These are phyloP conservation scores for Erodium trifolium DNA, from an alignment of 441 rosid genomes.

Conservation along the genomic window DNA sequence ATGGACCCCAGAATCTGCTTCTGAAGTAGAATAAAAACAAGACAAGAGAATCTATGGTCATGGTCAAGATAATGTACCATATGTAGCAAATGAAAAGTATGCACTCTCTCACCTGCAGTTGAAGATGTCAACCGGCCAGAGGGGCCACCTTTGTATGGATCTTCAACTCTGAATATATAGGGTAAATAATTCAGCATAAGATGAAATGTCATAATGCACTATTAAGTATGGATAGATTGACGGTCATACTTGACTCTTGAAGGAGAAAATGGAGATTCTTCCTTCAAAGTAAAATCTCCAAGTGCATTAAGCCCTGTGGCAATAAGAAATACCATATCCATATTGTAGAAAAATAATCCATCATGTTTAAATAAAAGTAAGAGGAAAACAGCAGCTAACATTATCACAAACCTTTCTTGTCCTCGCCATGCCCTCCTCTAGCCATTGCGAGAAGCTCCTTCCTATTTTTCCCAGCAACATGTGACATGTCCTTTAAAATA, in stretches of 20 bases:
- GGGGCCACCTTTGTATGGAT: conserved; percentile 31
- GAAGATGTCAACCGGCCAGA: conserved; percentile 26
- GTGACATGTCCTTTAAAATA: conserved; percentile 34
- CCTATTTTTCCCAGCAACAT: conserved; percentile 72
- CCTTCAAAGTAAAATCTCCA: conserved; percentile 28
- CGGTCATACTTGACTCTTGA: conserved; percentile 56
- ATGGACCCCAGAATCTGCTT: conserved; percentile 32
- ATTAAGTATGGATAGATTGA: not conserved
- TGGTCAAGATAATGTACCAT: conserved; percentile 1
- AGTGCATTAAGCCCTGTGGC: not conserved
- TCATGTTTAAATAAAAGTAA: not conserved
- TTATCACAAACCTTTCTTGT: conserved; percentile 48
- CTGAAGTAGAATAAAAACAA: conserved; percentile 22
- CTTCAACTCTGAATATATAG: conserved; percentile 55
- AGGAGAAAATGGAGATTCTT: conserved; percentile 41
- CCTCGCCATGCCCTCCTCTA: conserved; percentile 36
- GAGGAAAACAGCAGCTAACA: not conserved
- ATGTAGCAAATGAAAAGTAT: conserved; percentile 7
- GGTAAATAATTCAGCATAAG: conserved; percentile 21
- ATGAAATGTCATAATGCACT: conserved; percentile 10
- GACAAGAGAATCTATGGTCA: conserved; percentile 13
- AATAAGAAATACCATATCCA: not conserved
- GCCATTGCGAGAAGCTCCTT: conserved; percentile 91
- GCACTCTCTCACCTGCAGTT: conserved; percentile 31
- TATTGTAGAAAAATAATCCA: not conserved